Percentiles rank a stretch among this genome's conserved stretches.
These are phyloP conservation scores for Deuterostichococcus epilithicus DNA, from an alignment of 139 green algal species.

Conservation along the genomic window DNA sequence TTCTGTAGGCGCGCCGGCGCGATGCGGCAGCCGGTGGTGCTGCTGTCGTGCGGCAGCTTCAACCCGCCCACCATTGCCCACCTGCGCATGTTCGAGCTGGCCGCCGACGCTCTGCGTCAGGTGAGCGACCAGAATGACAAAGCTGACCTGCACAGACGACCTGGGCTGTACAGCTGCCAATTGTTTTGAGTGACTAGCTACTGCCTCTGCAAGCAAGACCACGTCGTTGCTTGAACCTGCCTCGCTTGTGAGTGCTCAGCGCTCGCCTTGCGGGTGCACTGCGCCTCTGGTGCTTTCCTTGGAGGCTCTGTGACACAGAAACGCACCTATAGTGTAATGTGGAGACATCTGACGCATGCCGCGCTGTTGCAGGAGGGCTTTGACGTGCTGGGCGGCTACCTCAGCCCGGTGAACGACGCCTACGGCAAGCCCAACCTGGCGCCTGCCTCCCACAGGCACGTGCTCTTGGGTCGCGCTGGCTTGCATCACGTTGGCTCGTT, in stretches of 20 bases:
- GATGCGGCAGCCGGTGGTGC: conserved; percentile 47
- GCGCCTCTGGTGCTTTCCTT: too few relatives aligned
- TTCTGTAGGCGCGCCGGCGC: neutral
- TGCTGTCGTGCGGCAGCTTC: conserved; percentile 83
- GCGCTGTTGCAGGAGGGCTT: conserved; percentile 36
- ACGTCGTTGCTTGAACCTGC: too few relatives aligned
- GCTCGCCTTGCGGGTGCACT: too few relatives aligned
- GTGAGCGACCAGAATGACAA: conserved; percentile 16
- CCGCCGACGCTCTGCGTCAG: conserved; percentile 49
- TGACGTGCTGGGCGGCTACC: conserved; percentile 71
- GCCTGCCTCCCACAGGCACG: conserved; percentile 28
- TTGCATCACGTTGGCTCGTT: conserved; percentile 6
- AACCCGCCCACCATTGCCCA: conserved; percentile 83
- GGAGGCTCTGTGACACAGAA: too few relatives aligned
- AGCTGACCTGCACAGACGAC: neutral
- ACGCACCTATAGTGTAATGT: too few relatives aligned
- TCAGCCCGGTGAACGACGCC: conserved; percentile 74
- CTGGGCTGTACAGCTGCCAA: too few relatives aligned
- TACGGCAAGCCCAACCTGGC: conserved; percentile 74
- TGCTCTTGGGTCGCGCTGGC: conserved; percentile 58
- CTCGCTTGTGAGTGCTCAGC: too few relatives aligned
- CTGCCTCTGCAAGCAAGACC: too few relatives aligned
- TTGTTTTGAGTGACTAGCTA: too few relatives aligned
- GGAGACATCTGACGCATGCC: too few relatives aligned
- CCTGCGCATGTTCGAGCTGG: conserved; percentile 82